phyloP scores from a whole-genome alignment of 1,139 yeast genomes.

The Zygoascus sp. region DNA sequence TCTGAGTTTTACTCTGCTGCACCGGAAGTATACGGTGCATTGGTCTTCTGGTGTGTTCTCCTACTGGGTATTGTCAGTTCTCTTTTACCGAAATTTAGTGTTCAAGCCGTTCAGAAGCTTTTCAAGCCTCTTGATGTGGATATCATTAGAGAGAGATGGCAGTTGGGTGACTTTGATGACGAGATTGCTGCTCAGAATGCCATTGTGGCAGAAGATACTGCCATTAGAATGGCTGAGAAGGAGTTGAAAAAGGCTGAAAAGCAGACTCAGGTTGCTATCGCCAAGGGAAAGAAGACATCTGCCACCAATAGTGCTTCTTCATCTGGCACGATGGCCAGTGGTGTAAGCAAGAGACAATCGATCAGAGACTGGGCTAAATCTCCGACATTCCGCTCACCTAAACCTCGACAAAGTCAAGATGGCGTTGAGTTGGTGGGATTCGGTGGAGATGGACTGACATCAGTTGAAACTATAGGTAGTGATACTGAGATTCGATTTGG shows the following conservation, averaged over 20 bases:
- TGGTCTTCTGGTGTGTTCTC: conserved; percentile 77
- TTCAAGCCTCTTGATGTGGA: conserved; percentile 77
- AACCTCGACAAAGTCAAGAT: not conserved
- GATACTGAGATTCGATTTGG: conserved; percentile 9
- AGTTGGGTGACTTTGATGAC: conserved; percentile 24
- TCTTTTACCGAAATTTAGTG: conserved; percentile 69
- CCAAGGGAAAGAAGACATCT: not conserved
- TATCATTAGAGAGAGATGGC: conserved; percentile 65
- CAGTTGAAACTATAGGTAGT: conserved; percentile 7
- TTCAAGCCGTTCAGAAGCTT: conserved; percentile 58
- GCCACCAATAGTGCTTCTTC: not conserved
- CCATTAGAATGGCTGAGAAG: conserved; percentile 2
- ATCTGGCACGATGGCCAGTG: conserved; percentile 6
- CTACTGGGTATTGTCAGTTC: conserved; percentile 68
- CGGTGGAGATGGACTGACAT: not conserved
- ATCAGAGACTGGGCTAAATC: conserved; percentile 4
- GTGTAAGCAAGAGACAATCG: not conserved
- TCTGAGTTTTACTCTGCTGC: conserved; percentile 76
- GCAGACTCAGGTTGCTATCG: not conserved
- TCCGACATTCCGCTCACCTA: conserved; percentile 3
- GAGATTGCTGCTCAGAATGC: conserved; percentile 1
- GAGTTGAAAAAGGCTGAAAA: conserved; percentile 11
- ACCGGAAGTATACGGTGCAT: conserved; percentile 63
- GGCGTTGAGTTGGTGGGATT: conserved; percentile 4
- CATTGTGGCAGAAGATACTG: conserved; percentile 8